Evolutionary conservation across 2,329 filamentous ascomycete species (phyloP).

Genomic region (Phaeosphaeria sp.): DNA sequence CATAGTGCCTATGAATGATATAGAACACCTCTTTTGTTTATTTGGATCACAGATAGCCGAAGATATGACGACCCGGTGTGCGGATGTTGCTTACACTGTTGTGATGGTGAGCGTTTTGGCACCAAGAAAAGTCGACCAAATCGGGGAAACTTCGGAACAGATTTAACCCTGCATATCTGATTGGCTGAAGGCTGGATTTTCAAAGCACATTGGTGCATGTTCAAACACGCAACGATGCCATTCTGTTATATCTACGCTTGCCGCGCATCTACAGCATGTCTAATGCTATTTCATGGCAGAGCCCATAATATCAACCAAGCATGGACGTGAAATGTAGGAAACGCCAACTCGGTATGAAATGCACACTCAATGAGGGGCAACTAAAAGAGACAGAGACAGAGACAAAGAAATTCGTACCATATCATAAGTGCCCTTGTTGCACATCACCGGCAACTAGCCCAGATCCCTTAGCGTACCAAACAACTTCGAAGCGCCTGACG

Average conservation of each 20-base stretch:
- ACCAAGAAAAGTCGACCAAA: neutral
- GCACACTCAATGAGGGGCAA: no score
- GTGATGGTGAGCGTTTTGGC: neutral
- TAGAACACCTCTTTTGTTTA: neutral
- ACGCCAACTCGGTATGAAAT: no score
- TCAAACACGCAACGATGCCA: constrained; percentile 19
- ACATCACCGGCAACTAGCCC: constrained; percentile 21
- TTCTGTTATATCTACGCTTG: constrained; percentile 31
- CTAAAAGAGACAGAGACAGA: constrained; percentile 16
- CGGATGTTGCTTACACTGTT: neutral
- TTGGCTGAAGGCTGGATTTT: constrained; percentile 24
- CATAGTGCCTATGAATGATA: constrained; percentile 4
- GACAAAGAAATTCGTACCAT: constrained; percentile 40
- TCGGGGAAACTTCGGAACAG: constrained; percentile 20
- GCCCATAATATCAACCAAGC: constrained; percentile 19
- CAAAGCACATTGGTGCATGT: constrained; percentile 9
- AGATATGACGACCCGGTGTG: neutral
- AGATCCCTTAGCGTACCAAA: constrained; percentile 8
- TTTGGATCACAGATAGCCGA: no score
- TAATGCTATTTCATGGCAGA: constrained; percentile 30
- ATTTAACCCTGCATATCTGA: constrained; percentile 27
- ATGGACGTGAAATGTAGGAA: constrained; percentile 20
- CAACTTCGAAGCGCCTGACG: constrained; percentile 37
- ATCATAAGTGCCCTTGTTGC: constrained; percentile 39
- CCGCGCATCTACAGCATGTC: constrained; percentile 23